Evolutionary conservation across 371 early-diverging fungal genomes (phyloP).

Genomic region (Apophysomyces ossiformis): DNA sequence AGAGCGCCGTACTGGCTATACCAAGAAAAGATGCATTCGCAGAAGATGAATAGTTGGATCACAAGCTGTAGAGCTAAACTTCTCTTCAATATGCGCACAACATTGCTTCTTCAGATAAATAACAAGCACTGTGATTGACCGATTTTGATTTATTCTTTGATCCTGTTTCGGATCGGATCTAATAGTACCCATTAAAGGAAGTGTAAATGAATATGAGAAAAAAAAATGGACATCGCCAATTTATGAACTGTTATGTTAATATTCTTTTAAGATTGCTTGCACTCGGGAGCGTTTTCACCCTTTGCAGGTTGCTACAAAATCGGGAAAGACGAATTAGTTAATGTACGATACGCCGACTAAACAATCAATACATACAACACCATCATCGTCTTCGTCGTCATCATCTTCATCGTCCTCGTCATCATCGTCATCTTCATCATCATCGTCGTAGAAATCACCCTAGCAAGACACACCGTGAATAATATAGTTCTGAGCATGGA

Average conservation of each 20-base stretch:
- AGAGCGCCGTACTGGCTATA: slow-evolving; percentile 28
- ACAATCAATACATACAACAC: slow-evolving; percentile 52
- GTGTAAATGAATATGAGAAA: slow-evolving; percentile 9
- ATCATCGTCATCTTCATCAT: slow-evolving; percentile 65
- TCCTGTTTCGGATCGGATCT: neutral
- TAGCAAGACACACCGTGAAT: slow-evolving; percentile 19
- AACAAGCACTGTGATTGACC: no score
- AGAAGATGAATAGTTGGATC: no score
- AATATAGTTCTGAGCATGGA: no score
- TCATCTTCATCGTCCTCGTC: slow-evolving; percentile 60
- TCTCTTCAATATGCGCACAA: no score
- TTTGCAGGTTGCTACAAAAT: slow-evolving; percentile 37
- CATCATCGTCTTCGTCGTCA: slow-evolving; percentile 55
- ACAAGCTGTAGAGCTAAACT: no score
- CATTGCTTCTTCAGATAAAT: no score
- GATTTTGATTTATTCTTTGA: no score
- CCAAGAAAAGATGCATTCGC: slow-evolving; percentile 4
- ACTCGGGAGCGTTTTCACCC: slow-evolving; percentile 67
- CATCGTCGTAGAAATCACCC: slow-evolving; percentile 70
- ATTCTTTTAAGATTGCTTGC: slow-evolving; percentile 57
- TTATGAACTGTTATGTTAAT: slow-evolving; percentile 3
- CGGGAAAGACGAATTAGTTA: neutral
- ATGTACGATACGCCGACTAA: neutral
- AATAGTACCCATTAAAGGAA: slow-evolving; percentile 10
- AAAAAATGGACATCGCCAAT: slow-evolving; percentile 5